phyloP scores from a whole-genome alignment of 495 filamentous ascomycete species.

The Platismatia glauca region DNA sequence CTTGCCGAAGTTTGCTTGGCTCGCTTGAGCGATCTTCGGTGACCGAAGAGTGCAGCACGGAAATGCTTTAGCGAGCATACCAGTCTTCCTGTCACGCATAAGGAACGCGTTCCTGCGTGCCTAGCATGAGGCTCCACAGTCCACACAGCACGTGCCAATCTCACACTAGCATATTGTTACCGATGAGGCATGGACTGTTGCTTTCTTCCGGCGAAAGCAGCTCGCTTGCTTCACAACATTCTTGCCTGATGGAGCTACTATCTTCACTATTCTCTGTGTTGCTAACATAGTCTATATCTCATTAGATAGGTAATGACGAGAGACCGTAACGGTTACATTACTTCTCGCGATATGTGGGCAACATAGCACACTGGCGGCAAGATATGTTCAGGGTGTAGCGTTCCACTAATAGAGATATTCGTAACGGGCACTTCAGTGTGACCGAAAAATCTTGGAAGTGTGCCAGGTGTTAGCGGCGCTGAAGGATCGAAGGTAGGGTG shows the following conservation, averaged over 20 bases:
- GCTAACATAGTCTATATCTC: not conserved
- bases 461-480: not conserved
- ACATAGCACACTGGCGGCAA: not conserved
- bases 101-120: not conserved
- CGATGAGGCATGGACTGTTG: not conserved
- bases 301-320: not conserved
- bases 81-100: too few relatives aligned
- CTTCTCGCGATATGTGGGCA: not conserved
- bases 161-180: not conserved
- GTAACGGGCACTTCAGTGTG: not conserved
- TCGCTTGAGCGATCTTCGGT: not conserved
- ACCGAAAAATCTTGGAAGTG: not conserved
- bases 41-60: not conserved
- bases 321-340: not conserved
- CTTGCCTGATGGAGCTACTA: not conserved
- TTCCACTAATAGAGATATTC: not conserved
- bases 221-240: not conserved
- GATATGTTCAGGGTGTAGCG: not conserved
- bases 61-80: not conserved
- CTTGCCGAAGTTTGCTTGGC: not conserved
- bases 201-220: not conserved
- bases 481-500: not conserved
- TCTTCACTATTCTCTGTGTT: not conserved
- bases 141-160: not conserved
- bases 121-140: not conserved